These are phyloP conservation scores for Populus hybrid DNA, from an alignment of 441 rosid genomes.

Conservation along the genomic window DNA sequence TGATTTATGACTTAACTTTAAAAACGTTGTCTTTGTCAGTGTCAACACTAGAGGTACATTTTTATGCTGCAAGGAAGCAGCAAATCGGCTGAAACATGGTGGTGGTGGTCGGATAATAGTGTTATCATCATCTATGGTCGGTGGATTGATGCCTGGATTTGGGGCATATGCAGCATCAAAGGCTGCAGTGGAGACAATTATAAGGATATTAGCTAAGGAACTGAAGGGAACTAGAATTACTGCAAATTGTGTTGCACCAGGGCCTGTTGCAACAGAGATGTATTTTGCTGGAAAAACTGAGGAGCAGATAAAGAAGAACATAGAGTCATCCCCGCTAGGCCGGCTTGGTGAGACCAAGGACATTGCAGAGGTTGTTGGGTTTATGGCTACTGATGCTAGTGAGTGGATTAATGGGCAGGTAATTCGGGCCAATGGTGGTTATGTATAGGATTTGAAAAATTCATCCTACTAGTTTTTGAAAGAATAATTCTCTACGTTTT, in stretches of 20 bases:
- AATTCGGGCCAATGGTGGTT: constrained; percentile 58
- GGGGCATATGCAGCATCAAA: constrained; percentile 65
- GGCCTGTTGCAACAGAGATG: constrained; percentile 75
- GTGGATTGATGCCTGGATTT: constrained; percentile 38
- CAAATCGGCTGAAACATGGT: constrained; percentile 49
- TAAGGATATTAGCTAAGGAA: constrained; percentile 66
- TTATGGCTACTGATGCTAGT: constrained; percentile 70
- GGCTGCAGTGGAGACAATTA: constrained; percentile 73
- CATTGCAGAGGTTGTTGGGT: constrained; percentile 60
- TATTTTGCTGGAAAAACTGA: constrained; percentile 59
- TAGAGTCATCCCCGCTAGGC: constrained; percentile 43
- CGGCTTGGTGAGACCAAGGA: constrained; percentile 65
- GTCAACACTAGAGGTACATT: constrained; percentile 61
- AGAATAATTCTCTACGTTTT: neutral
- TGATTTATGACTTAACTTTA: neutral
- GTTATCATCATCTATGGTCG: constrained; percentile 54
- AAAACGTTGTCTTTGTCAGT: constrained; percentile 15
- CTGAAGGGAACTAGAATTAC: constrained; percentile 68
- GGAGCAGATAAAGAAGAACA: constrained; percentile 44
- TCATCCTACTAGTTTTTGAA: neutral
- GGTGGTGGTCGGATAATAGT: constrained; percentile 73
- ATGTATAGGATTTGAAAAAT: constrained; percentile 16
- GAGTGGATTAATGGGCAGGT: constrained; percentile 73
- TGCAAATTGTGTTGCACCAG: constrained; percentile 75
- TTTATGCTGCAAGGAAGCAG: constrained; percentile 70